Percentiles rank a stretch among this genome's conserved stretches.
Conservation (phyloP, 441 rosid species). For the Lagerstroemia fauriei region DNA sequence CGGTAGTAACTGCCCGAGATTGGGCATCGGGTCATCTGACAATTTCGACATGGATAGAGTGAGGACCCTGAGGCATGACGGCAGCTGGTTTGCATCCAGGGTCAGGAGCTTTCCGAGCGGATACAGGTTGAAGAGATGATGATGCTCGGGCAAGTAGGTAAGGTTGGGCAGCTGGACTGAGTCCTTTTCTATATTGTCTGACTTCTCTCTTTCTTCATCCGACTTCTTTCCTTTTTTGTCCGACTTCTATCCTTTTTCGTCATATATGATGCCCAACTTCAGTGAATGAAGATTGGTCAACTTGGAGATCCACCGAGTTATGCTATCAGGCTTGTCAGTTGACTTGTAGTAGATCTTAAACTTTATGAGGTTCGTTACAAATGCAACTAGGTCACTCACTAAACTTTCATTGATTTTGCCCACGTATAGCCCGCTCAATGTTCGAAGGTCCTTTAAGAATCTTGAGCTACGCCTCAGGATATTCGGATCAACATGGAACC, state of each 20-base stretch:
- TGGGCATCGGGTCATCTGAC: neutral
- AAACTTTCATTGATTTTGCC: neutral
- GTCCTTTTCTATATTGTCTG: neutral
- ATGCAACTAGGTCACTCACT: neutral
- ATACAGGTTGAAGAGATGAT: neutral
- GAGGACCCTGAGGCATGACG: neutral
- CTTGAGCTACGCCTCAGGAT: neutral
- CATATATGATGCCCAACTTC: neutral
- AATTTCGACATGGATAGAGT: neutral
- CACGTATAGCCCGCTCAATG: neutral
- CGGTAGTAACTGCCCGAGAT: neutral
- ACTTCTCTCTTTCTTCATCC: too few species aligned
- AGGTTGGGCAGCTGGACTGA: neutral
- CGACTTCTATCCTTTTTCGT: too few species aligned
- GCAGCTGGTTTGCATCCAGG: neutral
- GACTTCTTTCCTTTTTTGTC: too few species aligned
- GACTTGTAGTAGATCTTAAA: neutral
- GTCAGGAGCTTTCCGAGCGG: neutral
- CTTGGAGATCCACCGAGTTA: neutral
- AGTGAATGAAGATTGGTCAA: constrained; percentile 7
- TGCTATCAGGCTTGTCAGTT: neutral
- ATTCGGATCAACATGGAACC: neutral
- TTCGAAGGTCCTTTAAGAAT: neutral
- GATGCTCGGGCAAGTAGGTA: neutral
- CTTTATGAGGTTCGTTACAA: neutral